Evolutionary conservation across 345 rosid species (phyloP), one percentile per base, ranked within the genome.

Genomic region (Triadica sebifera): DNA sequence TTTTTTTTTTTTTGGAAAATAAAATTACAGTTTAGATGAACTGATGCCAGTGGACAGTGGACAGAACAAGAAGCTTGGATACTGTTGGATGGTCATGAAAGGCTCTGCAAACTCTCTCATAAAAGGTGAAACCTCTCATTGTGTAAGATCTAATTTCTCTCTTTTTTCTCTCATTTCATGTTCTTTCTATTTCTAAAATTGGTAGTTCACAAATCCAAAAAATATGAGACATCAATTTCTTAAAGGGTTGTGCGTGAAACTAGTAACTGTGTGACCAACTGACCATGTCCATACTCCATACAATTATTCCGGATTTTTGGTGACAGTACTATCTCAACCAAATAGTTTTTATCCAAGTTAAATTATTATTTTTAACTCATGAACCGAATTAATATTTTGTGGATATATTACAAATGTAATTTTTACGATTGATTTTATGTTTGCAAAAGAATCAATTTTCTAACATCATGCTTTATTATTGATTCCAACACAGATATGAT

Each of bases 11-110:
- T 4, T 41, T 0, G 4, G 8, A 8, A 41, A 41, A 41, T 41
- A 8, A 49, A 37, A 22, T 17, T 59, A 72, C 0, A 43, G 3
- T 29, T 17, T 43, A 41, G 58, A 49, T 61, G n/a, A n/a, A n/a
- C n/a, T n/a, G n/a, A n/a, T 3, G 3, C 25, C 17, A 89, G 92
- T 96, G 85, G 84, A 84, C 77, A 43, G 87, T 74, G 74, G 84
- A 79, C 74, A 88, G 64, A 22, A 86, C 17, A 47, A 90, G 89
- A 71, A 89, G 78, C 83, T 86, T 87, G 65, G 87, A 75, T 16
- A 83, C 70, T 17, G 85, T 78, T 74, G 89, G 86, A 69, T 84
- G 73, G 59, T 86, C 81, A 29, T 70, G 84, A 76, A 85, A 82
- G 24, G 85, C 74, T 69, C 69, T 68, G 7, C 69, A 79, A 79